A percentile compares a stretch with the other conserved stretches of the same genome.
phyloP scores from a whole-genome alignment of 2,329 filamentous ascomycete genomes.

The Albifimbria verrucaria region DNA sequence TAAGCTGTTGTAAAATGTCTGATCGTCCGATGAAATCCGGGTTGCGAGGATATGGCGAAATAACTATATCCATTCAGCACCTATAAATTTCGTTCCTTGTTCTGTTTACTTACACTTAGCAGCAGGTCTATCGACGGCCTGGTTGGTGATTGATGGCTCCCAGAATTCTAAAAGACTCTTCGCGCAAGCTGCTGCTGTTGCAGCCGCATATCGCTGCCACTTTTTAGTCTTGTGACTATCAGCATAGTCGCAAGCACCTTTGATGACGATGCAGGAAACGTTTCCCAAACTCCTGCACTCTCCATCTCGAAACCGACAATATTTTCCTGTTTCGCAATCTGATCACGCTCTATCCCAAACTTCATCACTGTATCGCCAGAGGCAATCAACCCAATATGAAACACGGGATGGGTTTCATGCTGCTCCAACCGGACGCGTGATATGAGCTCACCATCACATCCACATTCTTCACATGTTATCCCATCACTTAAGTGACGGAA shows the following conservation, averaged over 20 bases:
- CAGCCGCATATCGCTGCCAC: conserved; percentile 7
- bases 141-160: too few relatives aligned
- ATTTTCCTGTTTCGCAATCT: background rate
- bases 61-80: too few relatives aligned
- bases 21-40: background rate
- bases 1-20: background rate
- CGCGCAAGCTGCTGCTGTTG: too few relatives aligned
- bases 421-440: background rate
- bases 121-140: too few relatives aligned
- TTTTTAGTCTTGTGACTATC: conserved; percentile 10
- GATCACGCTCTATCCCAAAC: conserved; percentile 16
- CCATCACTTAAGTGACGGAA: conserved; percentile 9
- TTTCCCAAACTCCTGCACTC: conserved; percentile 8
- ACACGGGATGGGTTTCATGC: background rate
- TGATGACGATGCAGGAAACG: conserved; percentile 11
- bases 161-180: background rate
- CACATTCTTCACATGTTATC: background rate
- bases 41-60: background rate
- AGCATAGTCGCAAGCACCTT: conserved; percentile 12
- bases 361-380: conserved; percentile 29
- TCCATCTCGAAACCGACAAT: conserved; percentile 15
- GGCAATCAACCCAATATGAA: conserved; percentile 9
- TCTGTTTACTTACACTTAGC: too few relatives aligned
- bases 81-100: too few relatives aligned
- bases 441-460: background rate